A percentile compares a stretch with the other conserved stretches of the same genome.
Evolutionary conservation across 495 filamentous ascomycete species (phyloP).

Genomic region (Hypoxylon perforatum): DNA sequence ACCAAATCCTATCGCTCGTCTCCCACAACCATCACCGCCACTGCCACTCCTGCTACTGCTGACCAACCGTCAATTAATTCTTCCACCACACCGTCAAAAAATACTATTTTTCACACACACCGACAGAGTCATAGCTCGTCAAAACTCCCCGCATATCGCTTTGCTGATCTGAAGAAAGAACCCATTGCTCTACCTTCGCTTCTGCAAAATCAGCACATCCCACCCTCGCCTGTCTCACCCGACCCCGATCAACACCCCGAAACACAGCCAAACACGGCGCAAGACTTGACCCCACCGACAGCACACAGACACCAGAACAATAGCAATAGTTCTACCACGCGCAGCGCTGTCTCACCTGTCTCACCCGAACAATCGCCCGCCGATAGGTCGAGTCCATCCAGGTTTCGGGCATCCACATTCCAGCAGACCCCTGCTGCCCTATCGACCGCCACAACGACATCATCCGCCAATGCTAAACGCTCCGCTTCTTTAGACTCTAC

Average conservation of each 20-base stretch:
- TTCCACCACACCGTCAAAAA: conserved; percentile 41
- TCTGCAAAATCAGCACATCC: conserved; percentile 49
- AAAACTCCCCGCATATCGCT: conserved; percentile 61
- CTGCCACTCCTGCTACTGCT: conserved; percentile 16
- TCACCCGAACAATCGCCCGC: conserved; percentile 31
- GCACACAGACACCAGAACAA: conserved; percentile 31
- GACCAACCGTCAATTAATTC: conserved; percentile 23
- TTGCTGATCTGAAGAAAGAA: conserved; percentile 59
- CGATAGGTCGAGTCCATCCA: conserved; percentile 40
- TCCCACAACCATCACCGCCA: conserved; percentile 31
- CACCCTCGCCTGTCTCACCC: conserved; percentile 55
- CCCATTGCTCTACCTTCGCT: conserved; percentile 47
- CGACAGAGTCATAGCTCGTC: conserved; percentile 62
- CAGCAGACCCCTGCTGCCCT: conserved; percentile 46
- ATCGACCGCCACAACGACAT: conserved; percentile 40
- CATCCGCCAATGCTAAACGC: conserved; percentile 49
- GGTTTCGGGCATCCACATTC: conserved; percentile 54
- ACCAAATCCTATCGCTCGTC: conserved; percentile 27
- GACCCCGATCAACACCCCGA: conserved; percentile 44
- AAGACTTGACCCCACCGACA: conserved; percentile 45
- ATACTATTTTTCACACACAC: conserved; percentile 53
- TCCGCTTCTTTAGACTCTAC: conserved; percentile 54
- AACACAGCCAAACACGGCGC: conserved; percentile 44
- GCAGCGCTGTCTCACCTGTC: conserved; percentile 46
- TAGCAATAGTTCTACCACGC: conserved; percentile 43